These are phyloP conservation scores for Boletus tomentosulus DNA, from an alignment of 768 basidiomycete species.

Conservation along the genomic window DNA sequence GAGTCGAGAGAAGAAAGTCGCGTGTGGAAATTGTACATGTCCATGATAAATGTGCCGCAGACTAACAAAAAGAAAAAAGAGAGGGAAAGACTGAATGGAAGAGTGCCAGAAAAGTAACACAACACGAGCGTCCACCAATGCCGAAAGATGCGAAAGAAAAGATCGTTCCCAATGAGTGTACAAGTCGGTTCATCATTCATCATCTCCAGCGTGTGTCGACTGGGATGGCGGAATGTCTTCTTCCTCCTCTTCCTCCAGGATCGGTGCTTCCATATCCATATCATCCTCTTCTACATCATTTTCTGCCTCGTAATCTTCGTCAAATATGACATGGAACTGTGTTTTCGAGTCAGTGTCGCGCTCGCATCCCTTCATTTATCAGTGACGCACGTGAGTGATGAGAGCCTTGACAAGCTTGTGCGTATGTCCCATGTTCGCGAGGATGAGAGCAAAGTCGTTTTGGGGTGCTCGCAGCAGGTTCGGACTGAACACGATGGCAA, in stretches of 20 bases:
- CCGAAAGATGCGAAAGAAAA: slow-evolving; percentile 7
- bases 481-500: slow-evolving; percentile 84
- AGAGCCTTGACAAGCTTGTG: slow-evolving; percentile 73
- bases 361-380: neutral
- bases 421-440: slow-evolving; percentile 75
- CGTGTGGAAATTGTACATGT: slow-evolving; percentile 26
- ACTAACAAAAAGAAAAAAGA: neutral
- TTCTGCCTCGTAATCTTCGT: slow-evolving; percentile 57
- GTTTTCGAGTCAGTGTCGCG: slow-evolving; percentile 3
- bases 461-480: slow-evolving; percentile 74
- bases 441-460: slow-evolving; percentile 72
- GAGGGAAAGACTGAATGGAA: slow-evolving; percentile 1
- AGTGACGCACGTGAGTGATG: slow-evolving; percentile 63
- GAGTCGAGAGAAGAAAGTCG: slow-evolving; percentile 7
- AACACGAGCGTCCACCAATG: slow-evolving; percentile 21
- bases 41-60: slow-evolving; percentile 30
- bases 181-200: slow-evolving; percentile 17
- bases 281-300: slow-evolving; percentile 61
- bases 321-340: slow-evolving; percentile 69
- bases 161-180: slow-evolving; percentile 6
- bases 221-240: slow-evolving; percentile 32
- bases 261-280: slow-evolving; percentile 60
- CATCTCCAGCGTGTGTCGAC: slow-evolving; percentile 20
- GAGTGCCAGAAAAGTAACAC: slow-evolving; percentile 12
- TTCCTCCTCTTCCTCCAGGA: slow-evolving; percentile 64